phyloP scores from a whole-genome alignment of 2,329 filamentous ascomycete genomes.

The Metarhizium album region DNA sequence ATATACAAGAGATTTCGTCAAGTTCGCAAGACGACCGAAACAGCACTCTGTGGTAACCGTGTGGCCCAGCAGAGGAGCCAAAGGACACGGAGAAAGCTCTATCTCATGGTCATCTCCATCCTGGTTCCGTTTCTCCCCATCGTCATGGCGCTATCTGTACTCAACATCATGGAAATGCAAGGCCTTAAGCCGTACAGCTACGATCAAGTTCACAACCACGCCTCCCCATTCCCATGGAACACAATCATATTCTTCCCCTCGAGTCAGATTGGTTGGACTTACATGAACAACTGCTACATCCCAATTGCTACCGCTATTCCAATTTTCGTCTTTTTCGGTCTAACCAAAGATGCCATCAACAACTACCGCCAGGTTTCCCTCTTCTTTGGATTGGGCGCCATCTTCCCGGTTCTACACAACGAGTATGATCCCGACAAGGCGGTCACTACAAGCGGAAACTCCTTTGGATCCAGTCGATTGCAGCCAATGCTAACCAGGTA shows the following conservation, averaged over 20 bases:
- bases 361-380: constrained; percentile 33
- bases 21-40: constrained; percentile 30
- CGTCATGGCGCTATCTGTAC: constrained; percentile 26
- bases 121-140: constrained; percentile 41
- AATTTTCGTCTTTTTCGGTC: constrained; percentile 45
- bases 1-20: constrained; percentile 37
- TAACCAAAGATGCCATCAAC: constrained; percentile 41
- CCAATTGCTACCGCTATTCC: constrained; percentile 34
- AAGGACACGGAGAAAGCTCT: constrained; percentile 40
- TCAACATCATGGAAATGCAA: constrained; percentile 27
- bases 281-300: constrained; percentile 38
- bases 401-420: constrained; percentile 31
- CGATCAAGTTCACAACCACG: constrained; percentile 27
- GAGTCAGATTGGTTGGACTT: constrained; percentile 24
- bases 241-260: constrained; percentile 36
- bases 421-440: constrained; percentile 27
- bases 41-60: constrained; percentile 29
- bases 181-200: constrained; percentile 29
- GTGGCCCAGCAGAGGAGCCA: constrained; percentile 30
- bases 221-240: constrained; percentile 31
- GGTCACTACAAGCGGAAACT: constrained; percentile 10
- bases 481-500: constrained; percentile 12
- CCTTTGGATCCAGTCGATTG: constrained; percentile 12
- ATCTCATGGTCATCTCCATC: constrained; percentile 43
- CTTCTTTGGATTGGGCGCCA: constrained; percentile 28